Base-by-base conservation (phyloP, 176 grass and related monocot genomes). In the Aegilops sharonensis region DNA sequence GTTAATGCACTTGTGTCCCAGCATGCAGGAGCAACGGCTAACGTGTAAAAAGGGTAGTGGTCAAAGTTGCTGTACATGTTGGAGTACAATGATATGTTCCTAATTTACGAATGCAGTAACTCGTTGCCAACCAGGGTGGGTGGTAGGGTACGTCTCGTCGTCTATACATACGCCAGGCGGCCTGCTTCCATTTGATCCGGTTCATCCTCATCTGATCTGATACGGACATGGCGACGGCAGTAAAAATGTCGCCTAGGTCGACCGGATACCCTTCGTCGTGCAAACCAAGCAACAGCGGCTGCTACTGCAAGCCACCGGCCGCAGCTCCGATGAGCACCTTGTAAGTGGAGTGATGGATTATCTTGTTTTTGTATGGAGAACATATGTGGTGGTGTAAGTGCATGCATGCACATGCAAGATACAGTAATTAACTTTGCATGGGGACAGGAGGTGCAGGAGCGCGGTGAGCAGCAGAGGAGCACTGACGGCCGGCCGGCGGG, bases 361-460 rank as follows among this genome's bases (percentile, higher is more conserved):
- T 54, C 7, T 29, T 56, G 27, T 75, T 78, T 13, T 40, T 27
- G 56, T 9, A 18, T 79, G 5, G 11, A 63, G 13, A 39, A 7
- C 15, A 40, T 17, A 48, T 43, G 10, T 40, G 37, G 11, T 25
- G 5, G n/a, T 27, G 5, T 21, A 21, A 59, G 56, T 59, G 56
- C 56, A 21, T 8, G 36, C 23, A 14, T 64, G 20, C 54, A 34
- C 59, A 65, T 12, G 11, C 27, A 50, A 2, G 13, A 50, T 24
- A 8, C 2, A 21, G 8, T 45, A 1, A 18, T 15, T 75, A 50
- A 31, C 7, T 31, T 25, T 40, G 59, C 48, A 11, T 36, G 32
- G 47, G 31, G 43, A 29, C 80, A 89, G 87, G 68, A 57, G 76
- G 68, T 85, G 87, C 10, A 39, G 54, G 39, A 75, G 66, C 67